Percentiles rank a stretch among this genome's conserved stretches.
phyloP scores from a whole-genome alignment of 2,329 filamentous ascomycete genomes.

The Ceratocystis albifundus region DNA sequence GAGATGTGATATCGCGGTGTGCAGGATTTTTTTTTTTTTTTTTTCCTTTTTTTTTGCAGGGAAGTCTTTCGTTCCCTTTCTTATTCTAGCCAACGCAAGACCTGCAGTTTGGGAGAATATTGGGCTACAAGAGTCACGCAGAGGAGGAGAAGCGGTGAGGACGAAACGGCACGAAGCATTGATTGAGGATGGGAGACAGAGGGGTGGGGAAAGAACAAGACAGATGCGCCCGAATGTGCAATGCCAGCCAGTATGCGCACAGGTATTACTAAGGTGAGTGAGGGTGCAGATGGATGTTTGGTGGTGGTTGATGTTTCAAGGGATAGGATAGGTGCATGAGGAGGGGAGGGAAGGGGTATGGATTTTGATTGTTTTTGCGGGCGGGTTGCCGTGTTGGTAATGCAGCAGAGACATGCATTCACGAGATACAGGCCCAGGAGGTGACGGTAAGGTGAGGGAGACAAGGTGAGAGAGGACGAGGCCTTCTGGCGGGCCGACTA shows the following conservation, averaged over 20 bases:
- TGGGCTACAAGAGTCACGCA: background rate
- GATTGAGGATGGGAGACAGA: background rate
- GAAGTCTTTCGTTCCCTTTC: background rate
- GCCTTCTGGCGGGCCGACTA: no score
- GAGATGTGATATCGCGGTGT: constrained; percentile 9
- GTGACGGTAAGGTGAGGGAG: background rate
- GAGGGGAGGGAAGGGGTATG: no score
- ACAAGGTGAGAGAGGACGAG: no score
- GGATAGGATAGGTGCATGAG: background rate
- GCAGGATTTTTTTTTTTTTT: no score
- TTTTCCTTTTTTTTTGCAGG: no score
- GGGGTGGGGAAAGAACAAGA: background rate
- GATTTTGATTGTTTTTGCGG: background rate
- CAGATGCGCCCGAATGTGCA: background rate
- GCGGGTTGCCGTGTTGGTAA: background rate
- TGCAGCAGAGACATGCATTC: background rate
- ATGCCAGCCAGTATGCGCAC: background rate
- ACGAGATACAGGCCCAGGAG: background rate
- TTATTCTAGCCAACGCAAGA: background rate
- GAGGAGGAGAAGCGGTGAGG: background rate
- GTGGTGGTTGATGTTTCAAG: background rate
- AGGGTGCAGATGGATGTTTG: no score
- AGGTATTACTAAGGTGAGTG: background rate
- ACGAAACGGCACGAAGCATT: background rate
- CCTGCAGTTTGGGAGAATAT: background rate